These are phyloP conservation scores for Crithidia mellificae DNA, from an alignment of 208 protist species.

Conservation along the genomic window DNA sequence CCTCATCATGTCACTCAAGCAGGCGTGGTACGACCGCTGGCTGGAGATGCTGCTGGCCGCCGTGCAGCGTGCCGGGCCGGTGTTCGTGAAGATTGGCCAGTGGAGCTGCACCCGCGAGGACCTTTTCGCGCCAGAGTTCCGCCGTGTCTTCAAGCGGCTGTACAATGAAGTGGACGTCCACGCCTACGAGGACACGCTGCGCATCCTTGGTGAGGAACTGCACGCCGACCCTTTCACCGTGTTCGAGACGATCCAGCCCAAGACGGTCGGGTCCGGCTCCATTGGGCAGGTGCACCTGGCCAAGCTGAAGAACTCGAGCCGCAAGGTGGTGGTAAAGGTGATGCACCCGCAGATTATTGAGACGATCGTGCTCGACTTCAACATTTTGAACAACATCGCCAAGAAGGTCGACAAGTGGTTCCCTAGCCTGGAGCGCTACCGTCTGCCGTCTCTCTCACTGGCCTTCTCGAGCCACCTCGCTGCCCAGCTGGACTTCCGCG, in stretches of 20 bases:
- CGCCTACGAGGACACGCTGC: constrained; percentile 64
- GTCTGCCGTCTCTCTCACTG: constrained; percentile 58
- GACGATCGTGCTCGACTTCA: constrained; percentile 86
- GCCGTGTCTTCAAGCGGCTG: constrained; percentile 72
- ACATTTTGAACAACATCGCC: constrained; percentile 66
- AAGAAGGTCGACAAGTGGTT: constrained; percentile 17
- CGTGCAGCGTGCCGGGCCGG: constrained; percentile 81
- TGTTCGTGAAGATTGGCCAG: constrained; percentile 92
- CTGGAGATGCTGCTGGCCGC: constrained; percentile 63
- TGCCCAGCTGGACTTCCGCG: constrained; percentile 89
- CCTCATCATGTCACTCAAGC: constrained; percentile 58
- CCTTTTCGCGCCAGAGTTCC: constrained; percentile 83
- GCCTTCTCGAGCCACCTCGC: constrained; percentile 86
- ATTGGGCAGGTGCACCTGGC: constrained; percentile 93
- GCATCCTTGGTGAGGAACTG: constrained; percentile 80
- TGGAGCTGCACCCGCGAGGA: constrained; percentile 91
- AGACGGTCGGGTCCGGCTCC: constrained; percentile 82
- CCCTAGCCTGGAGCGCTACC: constrained; percentile 47
- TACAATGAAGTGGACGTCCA: constrained; percentile 84
- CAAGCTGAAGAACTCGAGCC: constrained; percentile 53
- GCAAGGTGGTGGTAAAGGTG: constrained; percentile 87
- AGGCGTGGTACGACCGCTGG: constrained; percentile 71
- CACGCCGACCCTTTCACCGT: constrained; percentile 50
- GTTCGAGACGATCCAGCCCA: constrained; percentile 70
- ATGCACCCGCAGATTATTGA: constrained; percentile 90